Base-by-base conservation (phyloP, 371 early-diverging fungal species). In the Mucor indicus region DNA sequence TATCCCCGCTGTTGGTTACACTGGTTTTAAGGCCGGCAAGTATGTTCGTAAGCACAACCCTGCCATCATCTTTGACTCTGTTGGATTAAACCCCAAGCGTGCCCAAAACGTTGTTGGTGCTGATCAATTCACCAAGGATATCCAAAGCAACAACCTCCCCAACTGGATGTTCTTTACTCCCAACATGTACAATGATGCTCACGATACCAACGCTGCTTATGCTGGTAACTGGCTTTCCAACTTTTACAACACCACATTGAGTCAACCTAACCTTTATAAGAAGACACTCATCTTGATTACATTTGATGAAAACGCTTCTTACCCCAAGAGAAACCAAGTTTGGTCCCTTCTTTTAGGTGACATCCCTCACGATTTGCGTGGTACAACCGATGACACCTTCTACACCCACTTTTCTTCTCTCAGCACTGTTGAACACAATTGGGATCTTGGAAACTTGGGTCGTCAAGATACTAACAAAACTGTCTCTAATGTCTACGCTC, bases 41-140 rank as follows among this genome's bases (percentile, higher is more conserved):
- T 79, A 83, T 53, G 61, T 47, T 24, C 66, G 83, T 35, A 84
- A 77, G 39, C 81, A 83, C 52, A 79, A 75, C 48, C 83, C 86
- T 20, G 79, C 84, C 54, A 81, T 83, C 8, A 72, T 76, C 1
- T 78, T 78, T 50, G 67, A 55, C 30, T 71, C 64, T 24, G 79
- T 80, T 51, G 58, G 59, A 36, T 60, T 36, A n/a, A 65, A 74
- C 48, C 45, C 67, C 15, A 46, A 70, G 20, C 64, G 79, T 12
- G 79, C 79, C 44, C 61, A 67, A 37, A 76, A 75, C 7, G 79
- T 84, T 45, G 81, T 80, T n/a, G 58, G 65, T 38, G 63, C 69
- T 35, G 50, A 64, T 23, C 59, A 75, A 42, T 53, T 85, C 30
- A 69, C 67, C 32, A 64, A 55, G 21, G 85, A 85, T 44, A 48